Evolutionary conservation across 2,329 filamentous ascomycete species (phyloP), one percentile per base, ranked within the genome.

Genomic region (Penicillium sumatraense): DNA sequence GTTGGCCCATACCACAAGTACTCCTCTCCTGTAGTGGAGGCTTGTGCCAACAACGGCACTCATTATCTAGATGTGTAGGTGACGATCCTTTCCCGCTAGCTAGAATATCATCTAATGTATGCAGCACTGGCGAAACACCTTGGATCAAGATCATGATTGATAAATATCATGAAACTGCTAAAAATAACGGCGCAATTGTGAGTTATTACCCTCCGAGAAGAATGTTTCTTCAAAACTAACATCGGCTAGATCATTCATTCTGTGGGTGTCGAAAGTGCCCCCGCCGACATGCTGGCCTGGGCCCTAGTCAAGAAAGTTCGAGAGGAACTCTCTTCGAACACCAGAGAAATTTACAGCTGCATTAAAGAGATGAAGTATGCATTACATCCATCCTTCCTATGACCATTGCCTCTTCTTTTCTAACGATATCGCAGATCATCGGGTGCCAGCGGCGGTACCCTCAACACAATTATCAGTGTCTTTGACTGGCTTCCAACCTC

Each of bases 1-100:
- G 78, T 88, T 24, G 86, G 86, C 1, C 86, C 86, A 0, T 89
- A 86, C 68, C 80, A 84, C 74, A 73, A 82, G 51, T 86, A 87
- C 69, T 86, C 86, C n/a, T 82, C 82, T 27, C 82, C 83, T 1
- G 83, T 88, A 3, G 79, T 89, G 8, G 83, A 86, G 62, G 86
- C 86, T 6, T 89, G 86, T 66, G 86, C 84, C 3, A 77, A 81
- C 49, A 82, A 80, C 60, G 86, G 87, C 5, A 89, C 87, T 3
- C 86, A 89, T 68, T 89, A 89, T 64, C 72, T 89, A 51, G 87
- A 89, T 68, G 83, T 81, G 76, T 81, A 64, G 64, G 75, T 64
- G n/a, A 9, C 18, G 7, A 11, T 1, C 11, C 11, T 33, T 13
- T 49, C 16, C 33, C 24, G 11, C 41, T 45, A 16, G n/a, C 29